Conservation (phyloP, 2,329 filamentous ascomycete species). For the Pseudogymnoascus pannorum region DNA sequence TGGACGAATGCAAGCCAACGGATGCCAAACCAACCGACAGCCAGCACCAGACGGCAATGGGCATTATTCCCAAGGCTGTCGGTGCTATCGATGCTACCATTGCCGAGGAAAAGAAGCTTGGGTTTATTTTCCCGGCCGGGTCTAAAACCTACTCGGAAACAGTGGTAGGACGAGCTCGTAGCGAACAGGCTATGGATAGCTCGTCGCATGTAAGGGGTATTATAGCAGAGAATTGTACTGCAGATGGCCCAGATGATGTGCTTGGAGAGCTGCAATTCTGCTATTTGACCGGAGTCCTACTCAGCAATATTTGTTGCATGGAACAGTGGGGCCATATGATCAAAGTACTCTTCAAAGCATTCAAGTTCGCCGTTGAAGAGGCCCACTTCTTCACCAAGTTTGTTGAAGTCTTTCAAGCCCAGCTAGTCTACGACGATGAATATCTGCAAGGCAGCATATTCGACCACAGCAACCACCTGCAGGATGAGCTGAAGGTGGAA, state of each 20-base stretch:
- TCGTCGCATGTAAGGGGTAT: constrained; percentile 40
- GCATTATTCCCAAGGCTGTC: constrained; percentile 32
- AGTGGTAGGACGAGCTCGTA: constrained; percentile 30
- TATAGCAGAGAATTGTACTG: constrained; percentile 30
- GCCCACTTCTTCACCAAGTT: constrained; percentile 42
- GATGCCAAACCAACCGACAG: constrained; percentile 12
- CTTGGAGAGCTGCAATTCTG: constrained; percentile 55
- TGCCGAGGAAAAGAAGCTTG: constrained; percentile 33
- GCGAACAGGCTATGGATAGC: constrained; percentile 41
- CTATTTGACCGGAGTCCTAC: constrained; percentile 49
- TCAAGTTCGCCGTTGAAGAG: constrained; percentile 35
- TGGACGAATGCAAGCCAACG: constrained; percentile 41
- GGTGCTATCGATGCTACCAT: constrained; percentile 29
- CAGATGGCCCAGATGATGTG: constrained; percentile 37
- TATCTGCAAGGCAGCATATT: constrained; percentile 37
- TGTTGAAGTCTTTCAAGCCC: constrained; percentile 44
- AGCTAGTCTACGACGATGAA: constrained; percentile 46
- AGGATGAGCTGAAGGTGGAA: constrained; percentile 36
- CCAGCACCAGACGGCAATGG: constrained; percentile 8
- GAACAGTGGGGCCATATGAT: constrained; percentile 56
- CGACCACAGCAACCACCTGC: constrained; percentile 27
- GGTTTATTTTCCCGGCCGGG: constrained; percentile 41
- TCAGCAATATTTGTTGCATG: constrained; percentile 51
- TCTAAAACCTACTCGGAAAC: constrained; percentile 36
- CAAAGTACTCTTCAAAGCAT: constrained; percentile 44